Conservation (phyloP, 2,329 filamentous ascomycete species). For the Cladosporium sp. region DNA sequence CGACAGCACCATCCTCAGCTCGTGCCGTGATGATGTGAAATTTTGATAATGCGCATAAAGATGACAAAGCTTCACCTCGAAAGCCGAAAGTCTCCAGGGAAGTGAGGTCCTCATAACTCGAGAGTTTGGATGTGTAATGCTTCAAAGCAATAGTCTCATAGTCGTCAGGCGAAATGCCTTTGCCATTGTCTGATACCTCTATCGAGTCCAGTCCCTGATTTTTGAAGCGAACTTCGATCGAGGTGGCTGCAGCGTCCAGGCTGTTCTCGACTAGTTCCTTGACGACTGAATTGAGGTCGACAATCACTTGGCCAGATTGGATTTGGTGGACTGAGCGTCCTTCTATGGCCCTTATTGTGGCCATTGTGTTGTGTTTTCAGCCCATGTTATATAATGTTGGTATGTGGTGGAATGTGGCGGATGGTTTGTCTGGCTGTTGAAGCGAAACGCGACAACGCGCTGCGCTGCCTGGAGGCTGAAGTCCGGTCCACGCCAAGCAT, state of each 20-base stretch:
- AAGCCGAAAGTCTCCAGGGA: conserved; percentile 92
- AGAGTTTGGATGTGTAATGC: conserved; percentile 94
- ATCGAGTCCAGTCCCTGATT: conserved; percentile 91
- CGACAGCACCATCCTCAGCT: conserved; percentile 74
- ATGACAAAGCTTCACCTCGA: conserved; percentile 91
- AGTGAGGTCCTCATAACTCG: conserved; percentile 80
- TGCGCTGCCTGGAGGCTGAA: no score
- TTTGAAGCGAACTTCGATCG: conserved; percentile 91
- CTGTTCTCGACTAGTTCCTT: conserved; percentile 97
- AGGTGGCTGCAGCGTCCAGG: conserved; percentile 85
- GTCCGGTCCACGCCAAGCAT: no score
- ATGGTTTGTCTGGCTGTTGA: no score
- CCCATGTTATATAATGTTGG: background rate
- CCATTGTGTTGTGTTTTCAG: conserved; percentile 55
- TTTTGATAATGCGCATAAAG: conserved; percentile 82
- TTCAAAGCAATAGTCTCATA: conserved; percentile 86
- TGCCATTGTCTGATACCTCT: conserved; percentile 96
- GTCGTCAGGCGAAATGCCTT: conserved; percentile 79
- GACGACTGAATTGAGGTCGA: conserved; percentile 91
- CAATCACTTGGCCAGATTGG: conserved; percentile 96
- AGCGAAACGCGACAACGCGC: no score
- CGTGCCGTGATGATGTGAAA: conserved; percentile 81
- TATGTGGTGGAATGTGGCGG: no score
- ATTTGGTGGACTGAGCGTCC: conserved; percentile 91
- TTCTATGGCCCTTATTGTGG: conserved; percentile 93